Evolutionary conservation across 2,329 filamentous ascomycete species (phyloP).

Genomic region (Botryotinia calthae): DNA sequence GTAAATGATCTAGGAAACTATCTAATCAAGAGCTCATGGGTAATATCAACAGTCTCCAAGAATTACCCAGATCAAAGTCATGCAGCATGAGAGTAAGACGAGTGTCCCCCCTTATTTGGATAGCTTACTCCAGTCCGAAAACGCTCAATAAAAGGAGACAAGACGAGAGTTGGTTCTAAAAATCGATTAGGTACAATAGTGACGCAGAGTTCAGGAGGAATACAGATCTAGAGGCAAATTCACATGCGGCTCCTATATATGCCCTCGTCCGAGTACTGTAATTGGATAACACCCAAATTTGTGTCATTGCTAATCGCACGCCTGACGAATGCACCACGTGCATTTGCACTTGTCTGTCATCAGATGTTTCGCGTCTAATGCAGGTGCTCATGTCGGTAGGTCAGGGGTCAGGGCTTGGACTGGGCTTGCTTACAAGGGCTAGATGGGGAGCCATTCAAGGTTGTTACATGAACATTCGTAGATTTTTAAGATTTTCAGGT

Average conservation of each 20-base stretch:
- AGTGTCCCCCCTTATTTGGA: neutral
- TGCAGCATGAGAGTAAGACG: neutral
- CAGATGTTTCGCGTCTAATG: neutral
- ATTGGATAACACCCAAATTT: neutral
- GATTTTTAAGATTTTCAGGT: rapidly evolving
- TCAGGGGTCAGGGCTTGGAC: neutral
- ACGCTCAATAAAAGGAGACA: neutral
- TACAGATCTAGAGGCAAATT: neutral
- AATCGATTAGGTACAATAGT: neutral
- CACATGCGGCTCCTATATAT: neutral
- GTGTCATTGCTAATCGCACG: neutral
- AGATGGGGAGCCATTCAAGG: neutral
- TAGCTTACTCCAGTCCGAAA: neutral
- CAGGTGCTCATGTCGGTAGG: neutral
- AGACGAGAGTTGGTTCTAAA: neutral
- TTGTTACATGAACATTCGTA: neutral
- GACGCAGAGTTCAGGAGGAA: rapidly evolving
- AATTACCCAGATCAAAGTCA: too few relatives aligned
- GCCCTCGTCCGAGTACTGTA: neutral
- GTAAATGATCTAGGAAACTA: neutral
- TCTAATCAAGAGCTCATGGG: neutral
- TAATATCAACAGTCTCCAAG: neutral
- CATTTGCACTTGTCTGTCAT: neutral
- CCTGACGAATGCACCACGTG: neutral
- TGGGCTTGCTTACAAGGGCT: neutral